Conservation (phyloP, 2,329 filamentous ascomycete genomes). For the Pestalotiopsis sp. region DNA sequence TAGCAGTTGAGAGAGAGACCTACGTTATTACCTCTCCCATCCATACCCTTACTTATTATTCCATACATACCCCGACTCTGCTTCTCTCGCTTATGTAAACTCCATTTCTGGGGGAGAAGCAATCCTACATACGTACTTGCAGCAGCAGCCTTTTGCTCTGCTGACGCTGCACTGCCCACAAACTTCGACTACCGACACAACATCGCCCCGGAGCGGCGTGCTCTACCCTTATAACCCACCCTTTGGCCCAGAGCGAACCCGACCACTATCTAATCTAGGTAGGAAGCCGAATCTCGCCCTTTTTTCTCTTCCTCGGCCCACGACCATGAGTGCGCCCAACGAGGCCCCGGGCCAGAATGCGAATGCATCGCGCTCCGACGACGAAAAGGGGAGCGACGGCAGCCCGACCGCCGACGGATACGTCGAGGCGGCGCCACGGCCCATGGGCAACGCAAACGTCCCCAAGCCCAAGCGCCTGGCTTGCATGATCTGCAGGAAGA, state of each 20-base stretch:
- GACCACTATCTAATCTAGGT: background rate
- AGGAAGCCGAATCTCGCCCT: background rate
- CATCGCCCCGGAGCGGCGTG: background rate
- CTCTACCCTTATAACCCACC: background rate
- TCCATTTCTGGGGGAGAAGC: background rate
- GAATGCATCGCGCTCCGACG: conserved; percentile 28
- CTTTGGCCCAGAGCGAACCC: too few species aligned
- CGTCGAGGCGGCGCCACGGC: conserved; percentile 34
- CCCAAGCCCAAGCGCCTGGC: conserved; percentile 91
- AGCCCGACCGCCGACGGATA: conserved; percentile 39
- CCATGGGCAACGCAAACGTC: conserved; percentile 58
- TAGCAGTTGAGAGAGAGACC: too few species aligned
- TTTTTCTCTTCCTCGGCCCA: background rate
- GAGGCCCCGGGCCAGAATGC: conserved; percentile 16
- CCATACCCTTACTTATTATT: background rate
- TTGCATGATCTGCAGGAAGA: conserved; percentile 89
- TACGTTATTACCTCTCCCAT: too few species aligned
- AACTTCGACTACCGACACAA: background rate
- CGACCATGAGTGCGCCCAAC: conserved; percentile 27
- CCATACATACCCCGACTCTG: background rate
- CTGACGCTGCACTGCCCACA: background rate
- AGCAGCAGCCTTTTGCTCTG: background rate
- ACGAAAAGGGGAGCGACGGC: conserved; percentile 42
- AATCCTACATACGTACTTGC: background rate
- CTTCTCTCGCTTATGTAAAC: background rate